A percentile compares a stretch with the other conserved stretches of the same genome.
Evolutionary conservation across 768 basidiomycete species (phyloP).

Genomic region (Auriscalpium microsporum): DNA sequence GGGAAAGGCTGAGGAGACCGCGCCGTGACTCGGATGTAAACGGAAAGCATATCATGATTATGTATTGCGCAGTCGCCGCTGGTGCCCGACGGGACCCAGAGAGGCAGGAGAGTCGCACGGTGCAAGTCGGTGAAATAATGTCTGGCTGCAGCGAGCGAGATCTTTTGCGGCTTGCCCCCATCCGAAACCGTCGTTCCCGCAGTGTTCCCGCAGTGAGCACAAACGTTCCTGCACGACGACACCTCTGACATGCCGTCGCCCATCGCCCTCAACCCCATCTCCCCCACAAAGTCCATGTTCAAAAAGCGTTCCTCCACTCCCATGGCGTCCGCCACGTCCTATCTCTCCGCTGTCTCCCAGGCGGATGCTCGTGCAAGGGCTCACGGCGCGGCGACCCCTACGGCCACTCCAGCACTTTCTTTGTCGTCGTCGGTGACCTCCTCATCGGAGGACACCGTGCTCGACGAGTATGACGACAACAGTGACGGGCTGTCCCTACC

Average conservation of each 20-base stretch:
- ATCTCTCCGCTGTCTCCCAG: constrained; percentile 51
- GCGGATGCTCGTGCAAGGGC: constrained; percentile 62
- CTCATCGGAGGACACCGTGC: constrained; percentile 59
- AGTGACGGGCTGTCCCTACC: constrained; percentile 53
- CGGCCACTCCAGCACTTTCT: constrained; percentile 65
- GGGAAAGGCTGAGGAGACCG: too few species aligned
- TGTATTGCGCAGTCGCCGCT: too few species aligned
- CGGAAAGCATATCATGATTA: too few species aligned
- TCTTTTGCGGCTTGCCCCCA: too few species aligned
- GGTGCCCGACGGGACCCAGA: too few species aligned
- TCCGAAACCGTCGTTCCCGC: too few species aligned
- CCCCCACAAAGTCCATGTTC: constrained; percentile 45
- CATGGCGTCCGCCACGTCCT: constrained; percentile 47
- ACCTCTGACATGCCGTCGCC: constrained; percentile 11
- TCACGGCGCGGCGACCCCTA: constrained; percentile 33
- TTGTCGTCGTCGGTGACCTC: constrained; percentile 65
- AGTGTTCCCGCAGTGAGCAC: too few species aligned
- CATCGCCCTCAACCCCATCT: constrained; percentile 19
- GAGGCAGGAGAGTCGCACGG: too few species aligned
- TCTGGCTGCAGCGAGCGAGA: too few species aligned
- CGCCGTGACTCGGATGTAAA: too few species aligned
- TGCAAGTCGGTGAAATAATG: too few species aligned
- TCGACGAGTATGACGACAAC: constrained; percentile 39
- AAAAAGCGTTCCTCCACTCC: constrained; percentile 32
- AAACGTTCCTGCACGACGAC: background rate